A percentile compares a stretch with the other conserved stretches of the same genome.
Evolutionary conservation across 129 eudicot genomes (phyloP).

Genomic region (Tagetes patula): DNA sequence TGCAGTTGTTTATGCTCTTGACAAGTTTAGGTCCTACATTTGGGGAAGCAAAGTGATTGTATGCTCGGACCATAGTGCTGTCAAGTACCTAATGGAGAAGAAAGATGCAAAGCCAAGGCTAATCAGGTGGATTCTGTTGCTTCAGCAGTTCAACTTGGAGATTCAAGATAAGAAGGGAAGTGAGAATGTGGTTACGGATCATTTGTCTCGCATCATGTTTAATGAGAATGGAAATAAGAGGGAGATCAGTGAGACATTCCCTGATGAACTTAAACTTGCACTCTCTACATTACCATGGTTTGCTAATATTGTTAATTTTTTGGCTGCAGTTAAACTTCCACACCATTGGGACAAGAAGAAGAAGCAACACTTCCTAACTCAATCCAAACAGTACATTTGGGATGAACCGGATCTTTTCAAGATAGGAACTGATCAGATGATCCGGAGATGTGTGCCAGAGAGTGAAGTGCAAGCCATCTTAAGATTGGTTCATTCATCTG

Average conservation of each 20-base stretch:
- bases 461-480: background rate
- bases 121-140: background rate
- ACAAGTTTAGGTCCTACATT: background rate
- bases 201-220: background rate
- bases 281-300: background rate
- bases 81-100: background rate
- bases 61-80: background rate
- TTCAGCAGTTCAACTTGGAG: background rate
- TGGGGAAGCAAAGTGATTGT: background rate
- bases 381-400: background rate
- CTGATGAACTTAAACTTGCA: background rate
- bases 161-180: background rate
- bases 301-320: background rate
- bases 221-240: background rate
- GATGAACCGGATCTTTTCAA: background rate
- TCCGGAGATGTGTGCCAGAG: background rate
- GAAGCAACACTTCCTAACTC: background rate
- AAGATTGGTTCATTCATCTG: too few relatives aligned
- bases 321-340: background rate
- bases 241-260: background rate
- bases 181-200: background rate
- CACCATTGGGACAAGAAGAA: background rate
- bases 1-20: background rate
- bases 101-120: background rate
- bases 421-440: background rate